Percentiles rank a stretch among this genome's conserved stretches.
phyloP scores from a whole-genome alignment of 192 early-diverging fungal genomes.

The Backusella tarrabulga region DNA sequence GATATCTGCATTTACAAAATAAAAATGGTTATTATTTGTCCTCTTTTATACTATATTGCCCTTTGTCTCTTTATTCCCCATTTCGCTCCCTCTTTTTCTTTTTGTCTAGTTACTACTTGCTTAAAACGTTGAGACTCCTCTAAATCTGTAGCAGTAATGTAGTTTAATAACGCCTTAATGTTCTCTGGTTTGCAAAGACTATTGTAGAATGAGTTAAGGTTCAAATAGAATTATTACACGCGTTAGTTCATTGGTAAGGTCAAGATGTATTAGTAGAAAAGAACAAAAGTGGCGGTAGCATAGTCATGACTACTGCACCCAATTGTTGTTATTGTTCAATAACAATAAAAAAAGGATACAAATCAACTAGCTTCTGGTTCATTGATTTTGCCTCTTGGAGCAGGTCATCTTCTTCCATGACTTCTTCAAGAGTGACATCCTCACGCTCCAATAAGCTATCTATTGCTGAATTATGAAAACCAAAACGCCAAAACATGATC shows the following conservation, averaged over 20 bases:
- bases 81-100: background rate
- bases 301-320: background rate
- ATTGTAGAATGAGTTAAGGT: background rate
- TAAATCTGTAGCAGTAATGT: conserved; percentile 81
- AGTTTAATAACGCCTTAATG: conserved; percentile 74
- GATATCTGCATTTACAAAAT: conserved; percentile 58
- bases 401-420: conserved; percentile 91
- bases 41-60: background rate
- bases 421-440: conserved; percentile 85
- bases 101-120: conserved; percentile 41
- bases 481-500: conserved; percentile 92
- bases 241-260: background rate
- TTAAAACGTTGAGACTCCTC: conserved; percentile 80
- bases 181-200: conserved; percentile 77
- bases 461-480: conserved; percentile 89
- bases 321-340: background rate
- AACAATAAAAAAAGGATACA: conserved; percentile 45
- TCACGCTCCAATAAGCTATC: conserved; percentile 91
- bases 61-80: background rate
- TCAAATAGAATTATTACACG: background rate
- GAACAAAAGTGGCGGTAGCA: background rate
- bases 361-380: conserved; percentile 88
- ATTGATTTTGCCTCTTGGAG: conserved; percentile 94
- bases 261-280: background rate
- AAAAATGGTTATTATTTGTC: background rate